Percentiles rank a stretch among this genome's conserved stretches.
Conservation (phyloP, 768 basidiomycete species). For the Imleria badia region DNA sequence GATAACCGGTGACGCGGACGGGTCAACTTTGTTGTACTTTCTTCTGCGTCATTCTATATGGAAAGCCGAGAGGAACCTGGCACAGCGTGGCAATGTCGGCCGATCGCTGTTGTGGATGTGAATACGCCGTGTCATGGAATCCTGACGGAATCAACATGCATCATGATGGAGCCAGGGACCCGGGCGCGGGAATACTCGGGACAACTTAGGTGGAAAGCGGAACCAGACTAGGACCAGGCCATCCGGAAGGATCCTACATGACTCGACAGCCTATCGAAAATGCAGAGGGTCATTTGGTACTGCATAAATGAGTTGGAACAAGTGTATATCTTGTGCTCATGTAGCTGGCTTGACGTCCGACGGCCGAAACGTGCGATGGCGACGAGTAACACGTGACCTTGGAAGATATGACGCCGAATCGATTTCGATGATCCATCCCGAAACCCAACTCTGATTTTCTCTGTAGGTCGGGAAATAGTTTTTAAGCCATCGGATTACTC, state of each 20-base stretch:
- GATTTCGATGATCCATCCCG: background rate
- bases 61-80: background rate
- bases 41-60: background rate
- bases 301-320: too few species aligned
- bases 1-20: too few species aligned
- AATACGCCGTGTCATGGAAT: background rate
- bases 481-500: conserved; percentile 3
- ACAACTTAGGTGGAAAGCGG: background rate
- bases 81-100: background rate
- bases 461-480: conserved; percentile 11
- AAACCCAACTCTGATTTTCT: background rate
- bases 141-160: background rate
- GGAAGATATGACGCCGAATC: background rate
- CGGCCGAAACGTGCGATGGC: background rate
- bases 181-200: conserved; percentile 11
- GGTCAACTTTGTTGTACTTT: background rate
- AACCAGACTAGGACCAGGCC: background rate
- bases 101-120: background rate
- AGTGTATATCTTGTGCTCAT: too few species aligned
- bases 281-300: background rate
- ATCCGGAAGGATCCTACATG: background rate
- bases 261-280: background rate
- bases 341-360: too few species aligned
- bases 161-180: too few species aligned
- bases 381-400: conserved; percentile 12